phyloP scores from a whole-genome alignment of 805 yeast species.

The Candida morakotiae region DNA sequence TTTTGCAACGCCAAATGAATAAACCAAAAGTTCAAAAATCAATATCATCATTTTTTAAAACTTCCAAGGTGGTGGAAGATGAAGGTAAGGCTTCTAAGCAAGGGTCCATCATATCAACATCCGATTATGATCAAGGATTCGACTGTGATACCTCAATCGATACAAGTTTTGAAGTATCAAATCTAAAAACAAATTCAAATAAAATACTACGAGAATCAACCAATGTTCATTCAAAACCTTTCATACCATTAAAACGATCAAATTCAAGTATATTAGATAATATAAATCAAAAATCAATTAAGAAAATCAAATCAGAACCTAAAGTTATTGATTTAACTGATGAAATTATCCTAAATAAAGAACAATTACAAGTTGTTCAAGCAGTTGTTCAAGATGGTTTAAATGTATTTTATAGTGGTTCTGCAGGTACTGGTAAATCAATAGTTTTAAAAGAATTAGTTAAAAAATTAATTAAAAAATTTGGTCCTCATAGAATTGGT shows the following conservation, averaged over 20 bases:
- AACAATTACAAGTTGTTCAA: slow-evolving; percentile 46
- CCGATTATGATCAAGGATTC: slow-evolving; percentile 16
- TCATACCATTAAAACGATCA: slow-evolving; percentile 15
- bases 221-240: not conserved
- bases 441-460: slow-evolving; percentile 65
- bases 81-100: not conserved
- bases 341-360: slow-evolving; percentile 23
- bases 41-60: not conserved
- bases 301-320: slow-evolving; percentile 14
- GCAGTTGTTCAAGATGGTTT: slow-evolving; percentile 46
- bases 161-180: slow-evolving; percentile 31
- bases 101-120: slow-evolving; percentile 1
- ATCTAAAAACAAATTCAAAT: slow-evolving; percentile 29
- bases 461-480: slow-evolving; percentile 39
- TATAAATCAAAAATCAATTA: slow-evolving; percentile 15
- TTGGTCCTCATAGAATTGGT: slow-evolving; percentile 52
- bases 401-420: slow-evolving; percentile 73
- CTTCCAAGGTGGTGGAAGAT: not conserved
- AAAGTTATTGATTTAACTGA: not conserved
- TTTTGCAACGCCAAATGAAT: not conserved
- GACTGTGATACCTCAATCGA: slow-evolving; percentile 36
- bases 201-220: not conserved
- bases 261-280: slow-evolving; percentile 16
- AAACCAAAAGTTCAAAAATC: slow-evolving; percentile 2
- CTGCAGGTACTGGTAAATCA: slow-evolving; percentile 89